Percentiles rank a stretch among this genome's conserved stretches.
phyloP scores from a whole-genome alignment of 2,329 filamentous ascomycete species.

The Colletotrichum gloeosporioides region DNA sequence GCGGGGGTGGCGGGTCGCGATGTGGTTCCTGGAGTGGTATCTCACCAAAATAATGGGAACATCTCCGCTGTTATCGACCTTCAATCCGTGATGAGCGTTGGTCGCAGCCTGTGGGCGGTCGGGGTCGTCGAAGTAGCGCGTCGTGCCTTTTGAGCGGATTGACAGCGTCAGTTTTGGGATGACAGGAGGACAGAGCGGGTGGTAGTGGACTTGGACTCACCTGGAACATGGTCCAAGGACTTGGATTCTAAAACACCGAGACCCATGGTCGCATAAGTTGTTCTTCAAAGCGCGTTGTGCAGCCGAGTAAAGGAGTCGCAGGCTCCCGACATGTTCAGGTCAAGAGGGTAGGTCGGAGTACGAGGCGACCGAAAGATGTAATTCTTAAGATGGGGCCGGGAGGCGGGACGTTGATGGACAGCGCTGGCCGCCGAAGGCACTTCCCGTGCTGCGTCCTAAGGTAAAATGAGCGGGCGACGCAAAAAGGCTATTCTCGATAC shows the following conservation, averaged over 20 bases:
- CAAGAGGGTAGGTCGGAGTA: neutral
- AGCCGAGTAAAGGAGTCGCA: neutral
- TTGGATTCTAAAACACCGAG: slow-evolving; percentile 76
- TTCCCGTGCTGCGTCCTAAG: neutral
- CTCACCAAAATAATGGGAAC: slow-evolving; percentile 77
- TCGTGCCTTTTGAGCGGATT: slow-evolving; percentile 53
- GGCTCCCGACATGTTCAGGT: neutral
- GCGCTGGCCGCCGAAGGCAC: neutral
- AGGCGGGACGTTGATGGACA: neutral
- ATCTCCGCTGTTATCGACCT: slow-evolving; percentile 73
- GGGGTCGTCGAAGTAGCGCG: slow-evolving; percentile 68
- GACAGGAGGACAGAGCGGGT: slow-evolving; percentile 2
- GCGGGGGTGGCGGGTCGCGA: neutral
- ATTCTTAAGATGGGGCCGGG: neutral
- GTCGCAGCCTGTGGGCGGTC: slow-evolving; percentile 48
- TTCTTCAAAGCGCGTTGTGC: neutral
- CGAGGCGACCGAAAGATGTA: neutral
- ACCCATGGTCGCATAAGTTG: slow-evolving; percentile 55
- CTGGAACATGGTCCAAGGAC: slow-evolving; percentile 73
- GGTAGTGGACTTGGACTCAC: slow-evolving; percentile 45
- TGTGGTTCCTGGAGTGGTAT: neutral
- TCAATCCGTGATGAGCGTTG: slow-evolving; percentile 58
- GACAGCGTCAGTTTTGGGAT: neutral
- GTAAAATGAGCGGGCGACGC: neutral
- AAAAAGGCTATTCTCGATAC: neutral